Evolutionary conservation across 257 asterid species (phyloP).

Genomic region (Echites panduratus): DNA sequence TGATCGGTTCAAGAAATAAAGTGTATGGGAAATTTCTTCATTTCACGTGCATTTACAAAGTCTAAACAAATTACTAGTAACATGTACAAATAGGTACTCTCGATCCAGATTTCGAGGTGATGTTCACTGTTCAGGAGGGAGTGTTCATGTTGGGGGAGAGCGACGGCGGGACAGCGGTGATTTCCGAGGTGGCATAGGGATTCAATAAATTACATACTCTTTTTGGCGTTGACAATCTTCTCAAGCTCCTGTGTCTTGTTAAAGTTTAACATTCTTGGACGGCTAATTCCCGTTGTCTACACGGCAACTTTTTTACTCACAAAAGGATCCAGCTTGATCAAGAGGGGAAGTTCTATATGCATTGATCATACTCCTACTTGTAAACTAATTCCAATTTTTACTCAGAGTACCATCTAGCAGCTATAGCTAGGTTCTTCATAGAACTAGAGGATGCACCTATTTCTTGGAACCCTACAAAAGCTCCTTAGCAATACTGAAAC

Average conservation of each 20-base stretch:
- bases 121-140: not conserved
- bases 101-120: slow-evolving; percentile 5
- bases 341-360: no score
- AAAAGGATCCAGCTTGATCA: not conserved
- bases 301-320: slow-evolving; percentile 12
- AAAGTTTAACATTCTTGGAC: slow-evolving; percentile 46
- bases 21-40: not conserved
- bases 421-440: not conserved
- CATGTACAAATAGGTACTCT: no score
- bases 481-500: not conserved
- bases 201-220: slow-evolving; percentile 11
- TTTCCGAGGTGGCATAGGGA: slow-evolving; percentile 43
- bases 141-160: slow-evolving; percentile 15
- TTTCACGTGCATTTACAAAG: not conserved
- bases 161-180: slow-evolving; percentile 38
- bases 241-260: slow-evolving; percentile 35
- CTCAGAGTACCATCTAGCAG: no score
- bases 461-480: slow-evolving; percentile 5
- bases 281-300: slow-evolving; percentile 41
- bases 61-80: no score
- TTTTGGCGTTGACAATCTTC: slow-evolving; percentile 28
- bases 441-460: not conserved
- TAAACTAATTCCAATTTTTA: no score
- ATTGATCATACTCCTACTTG: no score
- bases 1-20: not conserved